Conservation (phyloP, 1,139 yeast genomes). For the Lodderomyces elongisporus region DNA sequence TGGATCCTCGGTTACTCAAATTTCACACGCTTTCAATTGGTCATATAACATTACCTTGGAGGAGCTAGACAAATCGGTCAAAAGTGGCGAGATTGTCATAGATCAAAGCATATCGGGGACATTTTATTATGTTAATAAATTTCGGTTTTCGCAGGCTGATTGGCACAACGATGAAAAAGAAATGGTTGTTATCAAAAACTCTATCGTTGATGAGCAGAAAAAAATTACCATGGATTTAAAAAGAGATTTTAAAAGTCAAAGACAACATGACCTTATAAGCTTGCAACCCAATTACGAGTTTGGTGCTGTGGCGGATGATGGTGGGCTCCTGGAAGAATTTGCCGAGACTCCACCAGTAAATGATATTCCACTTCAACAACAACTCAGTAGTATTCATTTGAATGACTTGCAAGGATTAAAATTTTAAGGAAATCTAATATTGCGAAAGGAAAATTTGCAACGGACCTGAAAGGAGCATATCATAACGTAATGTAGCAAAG, state of each 20-base stretch:
- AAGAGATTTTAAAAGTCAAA: conserved; percentile 12
- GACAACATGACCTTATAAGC: conserved; percentile 17
- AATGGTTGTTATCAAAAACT: conserved; percentile 13
- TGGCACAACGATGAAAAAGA: conserved; percentile 12
- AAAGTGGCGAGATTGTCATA: conserved; percentile 52
- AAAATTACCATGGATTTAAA: conserved; percentile 15
- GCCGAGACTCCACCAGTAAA: no score
- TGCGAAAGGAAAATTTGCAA: background rate
- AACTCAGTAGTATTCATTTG: no score
- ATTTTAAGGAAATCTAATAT: no score
- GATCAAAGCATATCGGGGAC: conserved; percentile 66
- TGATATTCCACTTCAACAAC: no score
- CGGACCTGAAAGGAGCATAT: no score
- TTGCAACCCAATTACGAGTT: conserved; percentile 19
- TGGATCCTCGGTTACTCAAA: conserved; percentile 36
- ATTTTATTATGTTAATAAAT: conserved; percentile 35
- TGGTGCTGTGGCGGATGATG: conserved; percentile 10
- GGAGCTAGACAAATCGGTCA: conserved; percentile 59
- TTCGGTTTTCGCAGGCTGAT: conserved; percentile 12
- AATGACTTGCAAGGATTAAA: conserved; percentile 11
- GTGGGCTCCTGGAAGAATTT: no score
- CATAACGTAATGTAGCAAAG: no score
- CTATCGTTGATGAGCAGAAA: conserved; percentile 19
- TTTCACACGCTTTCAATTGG: conserved; percentile 48
- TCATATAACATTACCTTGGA: conserved; percentile 65